A percentile compares a stretch with the other conserved stretches of the same genome.
Conservation (phyloP, 192 early-diverging fungal genomes). For the Powellomyces hirtus region DNA sequence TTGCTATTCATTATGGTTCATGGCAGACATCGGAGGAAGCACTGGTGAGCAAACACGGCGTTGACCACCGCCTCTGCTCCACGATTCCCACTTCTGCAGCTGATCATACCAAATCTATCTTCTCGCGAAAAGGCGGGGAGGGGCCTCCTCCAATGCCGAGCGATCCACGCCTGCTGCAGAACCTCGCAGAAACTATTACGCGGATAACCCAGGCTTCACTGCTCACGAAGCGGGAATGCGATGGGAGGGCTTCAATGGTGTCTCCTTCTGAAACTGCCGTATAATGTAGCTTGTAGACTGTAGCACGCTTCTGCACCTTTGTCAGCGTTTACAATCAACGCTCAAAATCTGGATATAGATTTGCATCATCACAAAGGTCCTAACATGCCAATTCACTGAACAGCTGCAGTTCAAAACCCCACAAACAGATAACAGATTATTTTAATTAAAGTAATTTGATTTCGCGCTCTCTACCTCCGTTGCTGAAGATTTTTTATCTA, state of each 20-base stretch:
- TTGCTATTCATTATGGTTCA: not conserved
- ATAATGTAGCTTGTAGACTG: no score
- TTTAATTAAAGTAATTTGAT: no score
- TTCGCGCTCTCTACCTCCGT: no score
- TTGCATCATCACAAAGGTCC: no score
- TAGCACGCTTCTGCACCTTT: no score
- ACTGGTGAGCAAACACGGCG: not conserved
- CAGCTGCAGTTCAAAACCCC: no score
- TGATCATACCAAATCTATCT: not conserved
- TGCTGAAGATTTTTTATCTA: no score
- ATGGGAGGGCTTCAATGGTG: constrained; percentile 19
- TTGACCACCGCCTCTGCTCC: not conserved
- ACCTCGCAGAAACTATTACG: constrained; percentile 10
- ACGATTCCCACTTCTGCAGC: not conserved
- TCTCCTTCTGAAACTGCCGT: no score
- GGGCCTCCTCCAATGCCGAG: not conserved
- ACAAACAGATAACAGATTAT: no score
- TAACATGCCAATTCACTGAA: no score
- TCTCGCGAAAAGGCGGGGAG: not conserved
- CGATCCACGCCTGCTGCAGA: not conserved
- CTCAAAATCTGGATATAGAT: no score
- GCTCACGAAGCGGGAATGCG: constrained; percentile 4
- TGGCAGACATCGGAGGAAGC: not conserved
- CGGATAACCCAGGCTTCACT: constrained; percentile 7
- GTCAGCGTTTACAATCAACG: no score